Conservation (phyloP, 305 asterid species). For the Solanum chacoense region DNA sequence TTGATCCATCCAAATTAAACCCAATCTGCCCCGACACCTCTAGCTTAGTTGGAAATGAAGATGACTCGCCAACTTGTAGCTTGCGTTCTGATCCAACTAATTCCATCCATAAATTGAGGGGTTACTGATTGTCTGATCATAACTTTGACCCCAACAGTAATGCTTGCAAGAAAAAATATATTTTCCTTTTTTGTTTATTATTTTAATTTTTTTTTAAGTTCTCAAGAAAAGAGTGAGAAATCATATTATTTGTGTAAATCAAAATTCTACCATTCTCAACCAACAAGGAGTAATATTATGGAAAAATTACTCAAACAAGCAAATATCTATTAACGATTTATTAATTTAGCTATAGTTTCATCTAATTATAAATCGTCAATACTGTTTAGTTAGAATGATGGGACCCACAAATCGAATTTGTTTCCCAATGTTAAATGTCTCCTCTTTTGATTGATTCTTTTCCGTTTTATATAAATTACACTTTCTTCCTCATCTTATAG, state of each 20-base stretch:
- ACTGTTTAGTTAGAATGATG: neutral
- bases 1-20: neutral
- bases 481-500: neutral
- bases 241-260: neutral
- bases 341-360: neutral
- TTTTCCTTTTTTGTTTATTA: neutral
- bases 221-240: neutral
- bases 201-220: too few species aligned
- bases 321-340: too few species aligned
- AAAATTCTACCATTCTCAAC: neutral
- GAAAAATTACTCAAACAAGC: neutral
- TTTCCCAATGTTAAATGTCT: neutral
- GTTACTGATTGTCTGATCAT: neutral
- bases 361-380: neutral
- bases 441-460: too few species aligned
- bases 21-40: neutral
- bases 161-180: neutral
- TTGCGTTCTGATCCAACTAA: neutral
- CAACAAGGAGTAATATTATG: neutral
- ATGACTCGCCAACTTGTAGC: neutral
- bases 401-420: neutral
- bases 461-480: neutral
- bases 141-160: neutral
- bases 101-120: neutral
- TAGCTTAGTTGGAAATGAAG: neutral